A percentile compares a stretch with the other conserved stretches of the same genome.
phyloP scores from a whole-genome alignment of 1,284 basidiomycete species.

The Ceratobasidium sp. region DNA sequence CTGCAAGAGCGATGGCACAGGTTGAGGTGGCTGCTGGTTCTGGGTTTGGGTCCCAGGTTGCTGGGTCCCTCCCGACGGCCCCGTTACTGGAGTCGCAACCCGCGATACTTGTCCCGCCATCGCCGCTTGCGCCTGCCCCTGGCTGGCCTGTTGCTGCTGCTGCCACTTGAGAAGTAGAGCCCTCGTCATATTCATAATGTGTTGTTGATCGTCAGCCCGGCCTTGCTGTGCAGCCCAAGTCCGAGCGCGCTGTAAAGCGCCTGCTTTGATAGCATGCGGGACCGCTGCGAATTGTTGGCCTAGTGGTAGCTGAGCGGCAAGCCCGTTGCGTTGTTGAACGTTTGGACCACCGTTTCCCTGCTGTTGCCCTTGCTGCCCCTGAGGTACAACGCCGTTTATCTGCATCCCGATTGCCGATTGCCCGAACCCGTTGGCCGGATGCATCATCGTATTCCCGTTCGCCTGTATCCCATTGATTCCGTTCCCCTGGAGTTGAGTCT shows the following conservation, averaged over 20 bases:
- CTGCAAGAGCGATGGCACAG: slow-evolving; percentile 2
- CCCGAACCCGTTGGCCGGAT: slow-evolving; percentile 19
- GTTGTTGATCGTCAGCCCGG: slow-evolving; percentile 23
- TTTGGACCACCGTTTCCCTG: slow-evolving; percentile 1
- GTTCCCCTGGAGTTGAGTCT: slow-evolving; percentile 1
- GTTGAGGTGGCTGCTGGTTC: slow-evolving; percentile 4
- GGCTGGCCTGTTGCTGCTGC: not conserved
- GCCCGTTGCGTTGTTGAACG: not conserved
- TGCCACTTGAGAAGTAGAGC: not conserved
- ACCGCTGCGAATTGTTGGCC: not conserved
- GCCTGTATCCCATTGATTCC: slow-evolving; percentile 22
- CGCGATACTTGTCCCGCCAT: slow-evolving; percentile 1
- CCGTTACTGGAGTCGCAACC: not conserved
- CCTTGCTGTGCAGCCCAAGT: slow-evolving; percentile 15
- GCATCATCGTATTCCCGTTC: not conserved
- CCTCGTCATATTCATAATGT: not conserved
- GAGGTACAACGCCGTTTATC: slow-evolving; percentile 7
- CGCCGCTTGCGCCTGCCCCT: slow-evolving; percentile 24
- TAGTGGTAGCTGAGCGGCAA: slow-evolving; percentile 1
- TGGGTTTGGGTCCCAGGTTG: not conserved
- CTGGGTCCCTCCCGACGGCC: not conserved
- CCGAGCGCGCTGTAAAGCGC: slow-evolving; percentile 13
- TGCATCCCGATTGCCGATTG: slow-evolving; percentile 23
- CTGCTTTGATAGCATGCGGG: not conserved
- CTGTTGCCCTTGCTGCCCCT: slow-evolving; percentile 6